These are phyloP conservation scores for Penicillium glabrum DNA, from an alignment of 2,329 filamentous ascomycete species.

Conservation along the genomic window DNA sequence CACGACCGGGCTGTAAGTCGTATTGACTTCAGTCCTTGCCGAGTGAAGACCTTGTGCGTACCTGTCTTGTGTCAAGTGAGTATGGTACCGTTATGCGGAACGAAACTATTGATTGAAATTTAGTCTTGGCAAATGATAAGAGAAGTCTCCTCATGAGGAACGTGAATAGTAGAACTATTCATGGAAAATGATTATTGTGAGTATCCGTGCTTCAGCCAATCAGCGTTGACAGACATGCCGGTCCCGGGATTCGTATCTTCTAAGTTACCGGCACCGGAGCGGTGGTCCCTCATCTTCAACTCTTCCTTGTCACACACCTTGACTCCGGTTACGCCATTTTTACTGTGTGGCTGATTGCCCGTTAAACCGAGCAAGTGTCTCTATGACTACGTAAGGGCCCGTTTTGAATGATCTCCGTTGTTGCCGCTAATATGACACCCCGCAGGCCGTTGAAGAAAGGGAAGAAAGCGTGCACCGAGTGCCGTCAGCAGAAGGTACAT, in stretches of 20 bases:
- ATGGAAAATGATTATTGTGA: neutral
- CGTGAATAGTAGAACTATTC: neutral
- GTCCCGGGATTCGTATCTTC: neutral
- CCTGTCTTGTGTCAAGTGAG: neutral
- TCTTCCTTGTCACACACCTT: neutral
- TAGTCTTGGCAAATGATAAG: neutral
- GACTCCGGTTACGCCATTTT: neutral
- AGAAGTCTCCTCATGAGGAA: neutral
- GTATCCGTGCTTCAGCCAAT: neutral
- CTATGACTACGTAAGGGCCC: constrained; percentile 14
- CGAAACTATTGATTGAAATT: neutral
- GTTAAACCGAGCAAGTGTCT: neutral
- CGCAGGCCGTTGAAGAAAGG: constrained; percentile 26
- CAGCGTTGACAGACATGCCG: neutral
- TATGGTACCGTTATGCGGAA: neutral
- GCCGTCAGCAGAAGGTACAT: constrained; percentile 45
- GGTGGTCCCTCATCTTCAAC: neutral
- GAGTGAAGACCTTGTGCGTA: neutral
- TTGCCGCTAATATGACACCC: constrained; percentile 12
- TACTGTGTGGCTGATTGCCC: neutral
- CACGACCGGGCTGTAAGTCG: neutral
- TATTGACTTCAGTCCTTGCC: neutral
- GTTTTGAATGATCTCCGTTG: neutral
- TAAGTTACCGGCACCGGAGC: neutral
- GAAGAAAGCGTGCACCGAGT: constrained; percentile 46